These are phyloP conservation scores for Discostella pseudostelligera DNA, from an alignment of 108 stramenopile genomes.

Conservation along the genomic window DNA sequence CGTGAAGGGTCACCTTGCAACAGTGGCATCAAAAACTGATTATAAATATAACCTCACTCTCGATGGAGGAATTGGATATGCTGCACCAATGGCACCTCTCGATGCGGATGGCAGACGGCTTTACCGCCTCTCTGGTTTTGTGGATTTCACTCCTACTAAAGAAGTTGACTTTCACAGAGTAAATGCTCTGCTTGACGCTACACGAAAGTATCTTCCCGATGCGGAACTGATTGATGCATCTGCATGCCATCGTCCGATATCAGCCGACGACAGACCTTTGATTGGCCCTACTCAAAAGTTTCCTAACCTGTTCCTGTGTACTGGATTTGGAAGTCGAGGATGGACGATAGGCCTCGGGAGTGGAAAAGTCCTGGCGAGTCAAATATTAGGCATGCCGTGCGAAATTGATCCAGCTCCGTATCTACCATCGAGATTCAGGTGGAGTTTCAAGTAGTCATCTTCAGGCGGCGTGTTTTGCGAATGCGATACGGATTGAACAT, in stretches of 20 bases:
- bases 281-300: conserved; percentile 14
- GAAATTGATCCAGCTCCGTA: conserved; percentile 36
- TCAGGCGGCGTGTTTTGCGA: too few species aligned
- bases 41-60: conserved; percentile 30
- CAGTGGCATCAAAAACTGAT: conserved; percentile 22
- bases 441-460: conserved; percentile 15
- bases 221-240: conserved; percentile 30
- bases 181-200: conserved; percentile 28
- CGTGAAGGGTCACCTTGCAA: conserved; percentile 36
- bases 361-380: conserved; percentile 28
- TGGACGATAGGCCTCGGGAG: conserved; percentile 39
- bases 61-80: conserved; percentile 36
- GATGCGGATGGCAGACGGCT: conserved; percentile 18
- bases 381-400: conserved; percentile 22
- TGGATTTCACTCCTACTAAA: conserved; percentile 26
- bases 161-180: conserved; percentile 25
- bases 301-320: conserved; percentile 27
- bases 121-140: conserved; percentile 38
- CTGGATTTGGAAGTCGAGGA: conserved; percentile 35
- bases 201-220: conserved; percentile 28
- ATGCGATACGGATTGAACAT: too few species aligned
- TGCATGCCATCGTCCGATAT: conserved; percentile 39
- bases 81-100: conserved; percentile 30
- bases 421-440: conserved; percentile 31
- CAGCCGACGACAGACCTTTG: conserved; percentile 38